phyloP scores from a whole-genome alignment of 805 yeast species.

The Cephaloascus albidus region DNA sequence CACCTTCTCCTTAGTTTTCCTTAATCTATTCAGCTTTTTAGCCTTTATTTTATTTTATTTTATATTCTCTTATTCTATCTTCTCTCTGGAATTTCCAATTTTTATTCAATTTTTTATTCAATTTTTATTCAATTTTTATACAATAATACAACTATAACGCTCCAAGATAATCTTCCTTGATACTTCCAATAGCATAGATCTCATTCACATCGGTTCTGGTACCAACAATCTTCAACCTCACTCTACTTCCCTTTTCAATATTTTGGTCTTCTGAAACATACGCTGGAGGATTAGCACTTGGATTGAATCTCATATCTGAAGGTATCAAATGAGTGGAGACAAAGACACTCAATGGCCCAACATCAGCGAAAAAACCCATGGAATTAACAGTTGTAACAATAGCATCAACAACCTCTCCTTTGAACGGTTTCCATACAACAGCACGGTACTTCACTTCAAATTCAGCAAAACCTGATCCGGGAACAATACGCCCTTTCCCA shows the following conservation, averaged over 20 bases:
- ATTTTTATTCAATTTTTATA: too few species aligned
- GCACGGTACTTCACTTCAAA: slow-evolving; percentile 95
- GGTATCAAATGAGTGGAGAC: slow-evolving; percentile 94
- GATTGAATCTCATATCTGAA: slow-evolving; percentile 85
- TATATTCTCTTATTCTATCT: too few species aligned
- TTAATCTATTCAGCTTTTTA: too few species aligned
- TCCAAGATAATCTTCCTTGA: slow-evolving; percentile 95
- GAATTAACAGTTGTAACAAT: slow-evolving; percentile 88
- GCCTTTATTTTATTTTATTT: too few species aligned
- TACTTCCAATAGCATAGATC: slow-evolving; percentile 95
- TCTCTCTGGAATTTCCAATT: too few species aligned
- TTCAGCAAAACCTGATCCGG: slow-evolving; percentile 90
- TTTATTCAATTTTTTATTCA: too few species aligned
- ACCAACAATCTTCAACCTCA: slow-evolving; percentile 92
- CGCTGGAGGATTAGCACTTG: slow-evolving; percentile 97
- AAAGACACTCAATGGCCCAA: slow-evolving; percentile 92
- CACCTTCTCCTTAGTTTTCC: too few species aligned
- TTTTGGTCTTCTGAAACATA: slow-evolving; percentile 92
- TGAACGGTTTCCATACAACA: slow-evolving; percentile 96
- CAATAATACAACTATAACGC: too few species aligned
- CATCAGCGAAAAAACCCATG: slow-evolving; percentile 97
- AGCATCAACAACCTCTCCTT: slow-evolving; percentile 98
- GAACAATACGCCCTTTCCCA: slow-evolving; percentile 86
- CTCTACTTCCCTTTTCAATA: slow-evolving; percentile 88
- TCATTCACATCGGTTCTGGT: slow-evolving; percentile 96